Evolutionary conservation across 805 yeast genomes (phyloP).

Genomic region (Yarrowia sp.): DNA sequence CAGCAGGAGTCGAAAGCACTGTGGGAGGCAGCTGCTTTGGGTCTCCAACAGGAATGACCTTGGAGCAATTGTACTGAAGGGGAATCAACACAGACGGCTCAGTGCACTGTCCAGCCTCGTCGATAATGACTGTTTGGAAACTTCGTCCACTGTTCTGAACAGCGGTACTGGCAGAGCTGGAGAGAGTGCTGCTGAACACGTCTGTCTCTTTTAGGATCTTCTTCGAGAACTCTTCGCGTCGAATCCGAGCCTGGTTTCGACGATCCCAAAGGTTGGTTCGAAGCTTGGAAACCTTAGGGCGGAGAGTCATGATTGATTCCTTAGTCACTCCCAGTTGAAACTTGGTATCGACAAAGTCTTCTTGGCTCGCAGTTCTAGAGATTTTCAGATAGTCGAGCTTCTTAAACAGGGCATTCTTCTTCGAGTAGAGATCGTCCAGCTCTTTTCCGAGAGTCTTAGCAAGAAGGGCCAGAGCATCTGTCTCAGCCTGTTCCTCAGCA

Average conservation of each 20-base stretch:
- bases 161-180: background rate
- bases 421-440: no score
- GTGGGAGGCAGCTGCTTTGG: background rate
- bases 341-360: no score
- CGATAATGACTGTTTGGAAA: background rate
- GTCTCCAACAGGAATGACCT: background rate
- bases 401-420: no score
- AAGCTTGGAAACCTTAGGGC: no score
- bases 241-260: background rate
- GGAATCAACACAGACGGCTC: background rate
- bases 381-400: no score
- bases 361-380: no score
- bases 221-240: background rate
- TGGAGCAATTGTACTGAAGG: background rate
- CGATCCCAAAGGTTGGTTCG: no score
- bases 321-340: no score
- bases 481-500: background rate
- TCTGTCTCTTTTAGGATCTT: background rate
- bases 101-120: background rate
- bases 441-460: no score
- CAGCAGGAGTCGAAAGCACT: background rate
- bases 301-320: no score
- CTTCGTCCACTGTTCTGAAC: background rate
- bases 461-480: no score
- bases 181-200: background rate